phyloP scores from a whole-genome alignment of 1,139 yeast species.

The Geotrichum carabidarum region DNA sequence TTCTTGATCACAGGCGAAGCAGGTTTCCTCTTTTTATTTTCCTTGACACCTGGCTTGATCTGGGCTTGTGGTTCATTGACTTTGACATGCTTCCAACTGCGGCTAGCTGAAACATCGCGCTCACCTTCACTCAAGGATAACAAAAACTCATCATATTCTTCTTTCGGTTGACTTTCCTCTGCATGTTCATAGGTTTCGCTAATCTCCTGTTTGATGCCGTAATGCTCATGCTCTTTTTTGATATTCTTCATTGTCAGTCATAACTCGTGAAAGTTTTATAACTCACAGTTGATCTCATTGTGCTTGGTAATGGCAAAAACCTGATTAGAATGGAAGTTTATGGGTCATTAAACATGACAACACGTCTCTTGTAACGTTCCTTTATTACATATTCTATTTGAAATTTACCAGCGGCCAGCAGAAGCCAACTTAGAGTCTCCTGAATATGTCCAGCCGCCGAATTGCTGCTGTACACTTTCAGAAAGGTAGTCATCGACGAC shows the following conservation, averaged over 20 bases:
- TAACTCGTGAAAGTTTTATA: not conserved
- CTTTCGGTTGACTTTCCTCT: not conserved
- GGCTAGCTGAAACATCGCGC: not conserved
- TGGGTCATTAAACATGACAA: too few species aligned
- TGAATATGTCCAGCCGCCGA: constrained; percentile 97
- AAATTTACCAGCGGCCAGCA: constrained; percentile 10
- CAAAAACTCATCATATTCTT: constrained; percentile 1
- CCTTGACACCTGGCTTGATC: too few species aligned
- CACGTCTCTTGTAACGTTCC: not conserved
- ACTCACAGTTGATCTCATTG: not conserved
- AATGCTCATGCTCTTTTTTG: not conserved
- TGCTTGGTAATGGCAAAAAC: not conserved
- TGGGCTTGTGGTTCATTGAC: too few species aligned
- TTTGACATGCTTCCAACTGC: too few species aligned
- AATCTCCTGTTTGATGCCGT: not conserved
- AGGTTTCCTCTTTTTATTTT: too few species aligned
- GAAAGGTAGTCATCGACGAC: constrained; percentile 79
- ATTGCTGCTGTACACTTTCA: constrained; percentile 90
- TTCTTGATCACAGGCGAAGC: too few species aligned
- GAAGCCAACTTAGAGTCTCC: constrained; percentile 34
- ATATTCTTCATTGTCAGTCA: not conserved
- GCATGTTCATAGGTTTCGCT: not conserved
- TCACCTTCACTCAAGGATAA: not conserved
- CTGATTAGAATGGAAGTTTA: too few species aligned
- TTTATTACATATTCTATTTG: not conserved